A percentile compares a stretch with the other conserved stretches of the same genome.
Evolutionary conservation across 192 early-diverging fungal species (phyloP).

Genomic region (Pecoramyces ruminantium): DNA sequence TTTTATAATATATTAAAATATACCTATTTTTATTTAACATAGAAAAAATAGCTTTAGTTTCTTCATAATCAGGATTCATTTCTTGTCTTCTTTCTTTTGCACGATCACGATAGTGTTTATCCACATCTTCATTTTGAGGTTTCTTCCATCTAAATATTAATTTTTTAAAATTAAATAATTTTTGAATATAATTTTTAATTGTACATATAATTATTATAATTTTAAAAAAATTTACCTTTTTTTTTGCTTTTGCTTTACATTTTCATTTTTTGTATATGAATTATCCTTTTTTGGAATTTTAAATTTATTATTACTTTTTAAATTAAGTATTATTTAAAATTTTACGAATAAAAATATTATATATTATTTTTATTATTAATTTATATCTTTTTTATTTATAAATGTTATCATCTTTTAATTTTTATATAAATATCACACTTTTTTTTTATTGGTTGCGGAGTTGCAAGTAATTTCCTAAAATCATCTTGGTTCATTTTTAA

Average conservation of each 20-base stretch:
- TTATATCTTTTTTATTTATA: too few species aligned
- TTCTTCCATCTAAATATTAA: constrained; percentile 1
- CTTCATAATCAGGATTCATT: constrained; percentile 42
- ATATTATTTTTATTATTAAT: too few species aligned
- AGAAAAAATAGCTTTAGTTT: constrained; percentile 18
- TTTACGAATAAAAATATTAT: not conserved
- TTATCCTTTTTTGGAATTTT: constrained; percentile 4
- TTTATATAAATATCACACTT: not conserved
- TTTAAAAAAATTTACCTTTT: constrained; percentile 15
- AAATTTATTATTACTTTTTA: not conserved
- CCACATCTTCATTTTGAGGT: constrained; percentile 2
- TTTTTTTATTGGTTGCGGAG: constrained; percentile 30
- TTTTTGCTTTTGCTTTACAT: constrained; percentile 5
- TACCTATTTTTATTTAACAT: constrained; percentile 1
- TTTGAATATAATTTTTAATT: constrained; percentile 19
- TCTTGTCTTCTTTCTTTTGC: constrained; percentile 75
- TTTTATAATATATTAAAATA: not conserved
- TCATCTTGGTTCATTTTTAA: constrained; percentile 56
- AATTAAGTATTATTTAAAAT: not conserved
- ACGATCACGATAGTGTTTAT: constrained; percentile 62
- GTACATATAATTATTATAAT: constrained; percentile 20
- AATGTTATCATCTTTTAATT: too few species aligned
- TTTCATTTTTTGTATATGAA: constrained; percentile 14
- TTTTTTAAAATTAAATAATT: too few species aligned
- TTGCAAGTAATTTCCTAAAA: constrained; percentile 55